A percentile compares a stretch with the other conserved stretches of the same genome.
phyloP scores from a whole-genome alignment of 805 yeast species.

The Peterozyma xylosa region DNA sequence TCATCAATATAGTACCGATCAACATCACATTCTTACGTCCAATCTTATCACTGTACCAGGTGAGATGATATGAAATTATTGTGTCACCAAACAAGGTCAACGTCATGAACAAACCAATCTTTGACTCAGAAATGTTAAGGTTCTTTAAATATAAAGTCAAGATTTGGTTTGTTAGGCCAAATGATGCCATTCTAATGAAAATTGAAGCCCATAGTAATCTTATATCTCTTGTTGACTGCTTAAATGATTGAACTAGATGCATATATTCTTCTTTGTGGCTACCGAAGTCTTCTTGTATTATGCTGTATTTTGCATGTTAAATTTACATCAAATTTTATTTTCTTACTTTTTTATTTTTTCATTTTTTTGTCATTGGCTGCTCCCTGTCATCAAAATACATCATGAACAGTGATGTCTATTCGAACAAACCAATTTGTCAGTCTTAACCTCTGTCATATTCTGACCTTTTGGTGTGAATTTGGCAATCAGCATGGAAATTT shows the following conservation, averaged over 20 bases:
- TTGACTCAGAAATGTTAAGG: constrained; percentile 44
- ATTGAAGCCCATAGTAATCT: constrained; percentile 61
- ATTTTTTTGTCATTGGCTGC: too few relatives aligned
- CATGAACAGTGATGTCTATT: too few relatives aligned
- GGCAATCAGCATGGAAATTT: too few relatives aligned
- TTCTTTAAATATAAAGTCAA: constrained; percentile 58
- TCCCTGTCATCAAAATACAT: too few relatives aligned
- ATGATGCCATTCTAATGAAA: constrained; percentile 63
- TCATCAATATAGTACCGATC: constrained; percentile 62
- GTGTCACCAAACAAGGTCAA: constrained; percentile 77
- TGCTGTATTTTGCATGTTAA: too few relatives aligned
- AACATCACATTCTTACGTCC: constrained; percentile 64
- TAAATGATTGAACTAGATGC: constrained; percentile 28
- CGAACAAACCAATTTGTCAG: too few relatives aligned
- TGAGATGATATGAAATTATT: constrained; percentile 54
- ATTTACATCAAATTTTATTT: too few relatives aligned
- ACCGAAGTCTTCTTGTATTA: background rate
- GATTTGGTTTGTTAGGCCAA: constrained; percentile 75
- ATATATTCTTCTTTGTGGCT: constrained; percentile 9
- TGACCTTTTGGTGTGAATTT: too few relatives aligned
- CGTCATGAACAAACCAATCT: constrained; percentile 77
- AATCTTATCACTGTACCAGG: constrained; percentile 68
- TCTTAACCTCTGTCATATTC: too few relatives aligned
- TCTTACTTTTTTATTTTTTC: too few relatives aligned
- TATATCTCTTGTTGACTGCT: constrained; percentile 42